Evolutionary conservation across 371 early-diverging fungal genomes (phyloP).

Genomic region (Rhizopus arrhizus): DNA sequence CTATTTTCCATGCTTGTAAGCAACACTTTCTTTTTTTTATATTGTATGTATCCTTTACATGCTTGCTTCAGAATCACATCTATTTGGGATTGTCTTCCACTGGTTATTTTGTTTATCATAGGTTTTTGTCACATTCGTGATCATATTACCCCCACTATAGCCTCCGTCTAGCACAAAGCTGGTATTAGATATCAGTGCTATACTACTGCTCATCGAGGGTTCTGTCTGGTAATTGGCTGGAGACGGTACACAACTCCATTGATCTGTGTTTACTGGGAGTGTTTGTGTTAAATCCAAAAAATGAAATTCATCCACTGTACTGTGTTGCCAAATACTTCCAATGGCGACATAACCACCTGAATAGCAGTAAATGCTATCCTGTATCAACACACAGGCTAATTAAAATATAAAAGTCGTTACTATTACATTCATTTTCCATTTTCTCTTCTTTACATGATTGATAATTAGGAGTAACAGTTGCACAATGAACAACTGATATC

Average conservation of each 20-base stretch:
- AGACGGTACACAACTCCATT: no score
- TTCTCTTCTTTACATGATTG: conserved; percentile 4
- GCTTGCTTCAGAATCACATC: no score
- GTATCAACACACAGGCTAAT: conserved; percentile 16
- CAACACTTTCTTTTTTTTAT: neutral
- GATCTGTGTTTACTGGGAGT: conserved; percentile 4
- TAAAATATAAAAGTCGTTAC: neutral
- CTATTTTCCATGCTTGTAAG: conserved; percentile 1
- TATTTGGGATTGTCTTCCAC: conserved; percentile 12
- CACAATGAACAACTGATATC: neutral
- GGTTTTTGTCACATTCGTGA: conserved; percentile 13
- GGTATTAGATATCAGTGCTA: conserved; percentile 3
- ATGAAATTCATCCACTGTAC: conserved; percentile 12
- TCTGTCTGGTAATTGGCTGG: conserved; percentile 1
- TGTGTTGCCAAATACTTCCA: neutral
- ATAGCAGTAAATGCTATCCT: conserved; percentile 20
- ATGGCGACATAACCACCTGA: conserved; percentile 15
- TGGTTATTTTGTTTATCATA: conserved; percentile 5
- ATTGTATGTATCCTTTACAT: no score
- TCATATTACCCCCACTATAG: conserved; percentile 2
- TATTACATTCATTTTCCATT: neutral
- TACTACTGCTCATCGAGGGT: conserved; percentile 7
- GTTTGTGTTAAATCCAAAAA: conserved; percentile 17
- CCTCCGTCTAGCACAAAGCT: conserved; percentile 17
- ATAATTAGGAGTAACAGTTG: conserved; percentile 1